phyloP scores from a whole-genome alignment of 371 early-diverging fungal genomes.

The Mucor irregularis region DNA sequence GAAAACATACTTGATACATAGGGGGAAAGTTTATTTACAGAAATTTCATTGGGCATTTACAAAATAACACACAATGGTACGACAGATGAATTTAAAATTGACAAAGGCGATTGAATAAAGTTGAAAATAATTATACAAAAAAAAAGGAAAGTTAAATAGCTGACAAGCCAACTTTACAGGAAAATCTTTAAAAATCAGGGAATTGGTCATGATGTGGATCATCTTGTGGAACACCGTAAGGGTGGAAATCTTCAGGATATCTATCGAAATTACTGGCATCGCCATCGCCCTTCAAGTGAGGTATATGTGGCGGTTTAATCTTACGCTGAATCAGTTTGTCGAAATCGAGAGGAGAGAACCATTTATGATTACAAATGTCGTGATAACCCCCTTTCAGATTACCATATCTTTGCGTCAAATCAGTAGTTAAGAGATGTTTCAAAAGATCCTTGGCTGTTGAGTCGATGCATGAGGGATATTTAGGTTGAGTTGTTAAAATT shows the following conservation, averaged over 20 bases:
- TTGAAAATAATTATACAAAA: not conserved
- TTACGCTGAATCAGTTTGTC: constrained; percentile 52
- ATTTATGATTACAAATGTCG: constrained; percentile 71
- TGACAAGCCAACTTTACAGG: too few relatives aligned
- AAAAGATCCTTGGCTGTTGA: constrained; percentile 85
- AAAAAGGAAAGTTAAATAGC: not conserved
- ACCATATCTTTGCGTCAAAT: constrained; percentile 85
- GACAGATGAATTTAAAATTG: too few relatives aligned
- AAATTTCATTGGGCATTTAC: too few relatives aligned
- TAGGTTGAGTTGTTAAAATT: constrained; percentile 79
- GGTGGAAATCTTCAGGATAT: constrained; percentile 54
- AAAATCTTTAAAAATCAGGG: constrained; percentile 24
- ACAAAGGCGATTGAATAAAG: too few relatives aligned
- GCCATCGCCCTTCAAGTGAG: constrained; percentile 58
- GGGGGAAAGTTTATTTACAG: too few relatives aligned
- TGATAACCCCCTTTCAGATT: constrained; percentile 78
- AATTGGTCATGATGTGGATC: constrained; percentile 31
- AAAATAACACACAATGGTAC: not conserved
- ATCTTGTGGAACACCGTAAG: constrained; percentile 15
- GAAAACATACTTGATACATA: too few relatives aligned
- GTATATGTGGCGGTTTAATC: constrained; percentile 70
- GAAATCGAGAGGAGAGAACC: constrained; percentile 77
- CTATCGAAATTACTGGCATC: constrained; percentile 69
- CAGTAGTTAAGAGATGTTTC: constrained; percentile 78
- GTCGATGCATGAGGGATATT: constrained; percentile 85